Evolutionary conservation across 495 filamentous ascomycete genomes (phyloP).

Genomic region (Annulohypoxylon moriforme): DNA sequence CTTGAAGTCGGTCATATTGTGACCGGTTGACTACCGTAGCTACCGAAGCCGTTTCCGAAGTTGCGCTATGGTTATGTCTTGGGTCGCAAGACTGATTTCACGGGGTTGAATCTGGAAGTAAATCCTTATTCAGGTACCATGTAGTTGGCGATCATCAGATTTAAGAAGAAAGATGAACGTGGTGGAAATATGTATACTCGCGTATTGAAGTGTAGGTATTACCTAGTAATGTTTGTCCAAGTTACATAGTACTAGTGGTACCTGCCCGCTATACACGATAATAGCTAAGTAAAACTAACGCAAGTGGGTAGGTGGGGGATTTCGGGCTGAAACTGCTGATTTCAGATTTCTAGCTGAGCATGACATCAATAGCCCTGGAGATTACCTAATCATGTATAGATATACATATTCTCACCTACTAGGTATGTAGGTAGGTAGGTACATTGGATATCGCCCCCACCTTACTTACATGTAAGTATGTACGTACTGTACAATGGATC

Average conservation of each 20-base stretch:
- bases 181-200: not conserved
- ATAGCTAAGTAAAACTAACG: not conserved
- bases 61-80: not conserved
- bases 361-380: slow-evolving; percentile 11
- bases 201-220: not conserved
- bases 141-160: not conserved
- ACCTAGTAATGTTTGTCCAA: not conserved
- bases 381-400: not conserved
- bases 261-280: not conserved
- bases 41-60: not conserved
- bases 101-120: not conserved
- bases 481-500: not conserved
- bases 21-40: not conserved
- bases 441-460: not conserved
- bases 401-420: not conserved
- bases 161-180: not conserved
- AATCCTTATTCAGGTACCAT: not conserved
- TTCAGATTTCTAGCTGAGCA: not conserved
- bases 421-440: too few relatives aligned
- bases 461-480: too few relatives aligned
- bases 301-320: slow-evolving; percentile 5
- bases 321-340: not conserved
- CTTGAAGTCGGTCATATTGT: slow-evolving; percentile 71
- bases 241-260: not conserved
- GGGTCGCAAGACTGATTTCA: not conserved